Base-by-base conservation (phyloP, 208 protist genomes). In the Trypanosomatidae sp. region DNA sequence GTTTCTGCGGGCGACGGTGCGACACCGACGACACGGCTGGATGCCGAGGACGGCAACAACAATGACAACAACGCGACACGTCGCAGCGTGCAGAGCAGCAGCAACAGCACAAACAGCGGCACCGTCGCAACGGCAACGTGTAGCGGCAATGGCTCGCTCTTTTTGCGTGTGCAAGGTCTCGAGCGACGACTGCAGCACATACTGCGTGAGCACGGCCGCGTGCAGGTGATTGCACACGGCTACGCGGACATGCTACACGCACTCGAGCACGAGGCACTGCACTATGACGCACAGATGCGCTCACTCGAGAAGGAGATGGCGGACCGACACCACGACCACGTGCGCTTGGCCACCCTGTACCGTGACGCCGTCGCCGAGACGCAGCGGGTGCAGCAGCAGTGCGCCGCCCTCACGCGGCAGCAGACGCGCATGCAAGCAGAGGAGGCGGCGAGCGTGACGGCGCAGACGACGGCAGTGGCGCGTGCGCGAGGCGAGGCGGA, bases 121-220 rank as follows among this genome's bases (percentile, higher is more conserved):
- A 8, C 10, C 28, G 26, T 64, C 26, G 40, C 56, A n/a, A 48
- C 54, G 1, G 71, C 69, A 7, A 79, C 71, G 30, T n/a, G n/a
- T n/a, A n/a, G n/a, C n/a, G n/a, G n/a, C n/a, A n/a, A n/a, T n/a
- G 39, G 48, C 2, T 56, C 74, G n/a, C 45, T 88, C 8, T 69
- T 67, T 8, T 61, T 85, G 30, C 70, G 90, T 28, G 92, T 96
- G 38, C 66, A 90, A 25, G 68, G 56, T 10, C 61, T 97, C 3
- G 94, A 97, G 59, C 92, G 90, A 27, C 53, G 61, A 21, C 58
- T 97, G 0, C 81, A 97, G 53, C 83, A 88, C 7, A 60, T 91
- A 0, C 73, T 96, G 25, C 70, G 68, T 19, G 79, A 94, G 64
- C 94, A 93, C 63, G 77, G 87, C 44, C 75, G 77, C 33, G 78